These are phyloP conservation scores for Diaporthe vaccinii DNA, from an alignment of 2,329 filamentous ascomycete species.

Conservation along the genomic window DNA sequence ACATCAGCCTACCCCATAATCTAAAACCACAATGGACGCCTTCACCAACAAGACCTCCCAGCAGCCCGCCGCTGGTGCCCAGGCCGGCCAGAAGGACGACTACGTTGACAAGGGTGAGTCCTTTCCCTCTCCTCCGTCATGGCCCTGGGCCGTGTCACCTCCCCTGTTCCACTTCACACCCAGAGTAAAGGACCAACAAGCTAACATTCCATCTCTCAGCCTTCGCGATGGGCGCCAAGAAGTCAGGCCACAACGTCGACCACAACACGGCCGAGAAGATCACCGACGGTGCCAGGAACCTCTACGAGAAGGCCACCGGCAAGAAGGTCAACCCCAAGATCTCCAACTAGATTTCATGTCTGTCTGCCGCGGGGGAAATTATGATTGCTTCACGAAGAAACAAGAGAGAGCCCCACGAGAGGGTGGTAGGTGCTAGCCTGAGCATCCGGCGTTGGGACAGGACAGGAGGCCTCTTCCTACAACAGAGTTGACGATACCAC, in stretches of 20 bases:
- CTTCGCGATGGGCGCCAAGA: conserved; percentile 48
- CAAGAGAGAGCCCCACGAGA: too few species aligned
- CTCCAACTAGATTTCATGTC: conserved; percentile 48
- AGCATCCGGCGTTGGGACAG: not conserved
- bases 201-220: conserved; percentile 44
- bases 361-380: too few species aligned
- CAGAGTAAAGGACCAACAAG: not conserved
- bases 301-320: conserved; percentile 56
- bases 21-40: conserved; percentile 23
- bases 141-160: too few species aligned
- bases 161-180: not conserved
- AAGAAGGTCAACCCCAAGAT: conserved; percentile 54
- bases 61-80: conserved; percentile 12
- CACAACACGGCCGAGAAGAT: conserved; percentile 49
- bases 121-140: too few species aligned
- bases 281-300: conserved; percentile 50
- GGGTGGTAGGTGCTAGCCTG: not conserved
- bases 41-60: conserved; percentile 17
- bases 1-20: too few species aligned
- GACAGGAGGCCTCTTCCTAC: not conserved
- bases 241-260: conserved; percentile 43
- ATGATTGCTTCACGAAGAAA: too few species aligned
- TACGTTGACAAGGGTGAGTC: conserved; percentile 50
- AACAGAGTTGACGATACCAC: conserved; percentile 5
- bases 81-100: conserved; percentile 48